Conservation (phyloP, 805 yeast species). For the Helenozyma rhizophorensis region DNA sequence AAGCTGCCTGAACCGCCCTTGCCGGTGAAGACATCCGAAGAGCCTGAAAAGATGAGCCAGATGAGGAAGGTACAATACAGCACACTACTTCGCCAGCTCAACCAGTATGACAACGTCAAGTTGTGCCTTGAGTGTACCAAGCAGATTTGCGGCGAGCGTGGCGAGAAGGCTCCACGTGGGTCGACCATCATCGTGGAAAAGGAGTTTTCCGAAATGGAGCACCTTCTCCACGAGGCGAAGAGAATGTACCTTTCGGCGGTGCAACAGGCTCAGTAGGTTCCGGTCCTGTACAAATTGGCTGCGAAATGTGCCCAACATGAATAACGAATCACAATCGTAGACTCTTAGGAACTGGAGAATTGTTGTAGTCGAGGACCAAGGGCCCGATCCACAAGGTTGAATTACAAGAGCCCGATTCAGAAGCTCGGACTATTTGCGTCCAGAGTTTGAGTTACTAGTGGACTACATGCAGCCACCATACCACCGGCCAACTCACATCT, state of each 20-base stretch:
- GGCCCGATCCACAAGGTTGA: too few species aligned
- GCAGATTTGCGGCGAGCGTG: constrained; percentile 17
- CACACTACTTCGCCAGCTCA: constrained; percentile 22
- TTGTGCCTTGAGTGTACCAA: constrained; percentile 30
- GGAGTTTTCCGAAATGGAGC: constrained; percentile 19
- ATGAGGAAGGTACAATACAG: constrained; percentile 19
- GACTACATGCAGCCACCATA: too few species aligned
- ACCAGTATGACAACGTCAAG: constrained; percentile 19
- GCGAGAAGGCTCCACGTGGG: constrained; percentile 18
- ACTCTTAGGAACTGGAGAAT: too few species aligned
- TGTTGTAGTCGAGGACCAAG: too few species aligned
- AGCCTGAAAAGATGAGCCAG: constrained; percentile 10
- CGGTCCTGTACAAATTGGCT: neutral
- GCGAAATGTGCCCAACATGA: constrained; percentile 1
- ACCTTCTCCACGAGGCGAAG: constrained; percentile 17
- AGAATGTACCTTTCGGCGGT: constrained; percentile 6
- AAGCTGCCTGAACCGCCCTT: constrained; percentile 2
- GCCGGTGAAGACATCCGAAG: constrained; percentile 1
- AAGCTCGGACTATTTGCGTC: too few species aligned
- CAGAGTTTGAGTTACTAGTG: too few species aligned
- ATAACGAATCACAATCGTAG: too few species aligned
- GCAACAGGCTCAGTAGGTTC: too few species aligned
- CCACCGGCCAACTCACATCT: too few species aligned
- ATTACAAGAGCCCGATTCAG: too few species aligned
- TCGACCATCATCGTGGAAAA: constrained; percentile 19